Evolutionary conservation across 139 green algal genomes (phyloP), one percentile per base, ranked within the genome.

Genomic region (Nannochloris sp.): DNA sequence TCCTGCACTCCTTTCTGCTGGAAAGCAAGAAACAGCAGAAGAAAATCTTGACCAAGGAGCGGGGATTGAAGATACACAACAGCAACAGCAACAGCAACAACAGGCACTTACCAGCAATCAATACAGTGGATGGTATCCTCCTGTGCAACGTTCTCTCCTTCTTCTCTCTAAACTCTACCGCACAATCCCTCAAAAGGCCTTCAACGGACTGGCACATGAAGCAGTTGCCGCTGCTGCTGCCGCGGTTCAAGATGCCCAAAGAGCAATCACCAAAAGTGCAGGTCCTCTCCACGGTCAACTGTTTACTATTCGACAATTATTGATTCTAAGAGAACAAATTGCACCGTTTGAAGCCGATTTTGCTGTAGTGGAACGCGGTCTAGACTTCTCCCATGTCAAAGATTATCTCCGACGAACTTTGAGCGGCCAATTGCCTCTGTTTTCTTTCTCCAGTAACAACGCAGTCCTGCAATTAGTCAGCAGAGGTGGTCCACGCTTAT

Each of bases 301-400:
- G 35, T 97, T 97, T 72, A 77, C 88, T 31, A 92, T 98, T 64
- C 85, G 86, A 65, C 88, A 98, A 75, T 83, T 98, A 63, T 83
- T 97, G 59, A 85, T 94, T 54, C 81, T 98, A 61, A 67, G 89
- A 4, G 91, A 97, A 77, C 87, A 94, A 70, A 93, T 97, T 33
- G 81, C 81, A 31, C 83, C 85, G 4, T 96, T 97, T 68, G 76
- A 96, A 53, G 84, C 85, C 1, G 88, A 96, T 32, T 96, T 97
- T 61, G 64, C 75, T 2, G 70, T 85, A 14, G 81, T 76, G 12
- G 82, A 96, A 68, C 85, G 88, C 38, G 86, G 95, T 63, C 79
- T 96, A n/a, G 92, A 97, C 68, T 96, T 97, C 71, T 77, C 74
- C 1, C 87, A 96, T 78, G 92, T 95, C 83, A 78, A 86, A 9